A percentile compares a stretch with the other conserved stretches of the same genome.
Evolutionary conservation across 805 yeast genomes (phyloP).

Genomic region (Barnettozyma siamensis): DNA sequence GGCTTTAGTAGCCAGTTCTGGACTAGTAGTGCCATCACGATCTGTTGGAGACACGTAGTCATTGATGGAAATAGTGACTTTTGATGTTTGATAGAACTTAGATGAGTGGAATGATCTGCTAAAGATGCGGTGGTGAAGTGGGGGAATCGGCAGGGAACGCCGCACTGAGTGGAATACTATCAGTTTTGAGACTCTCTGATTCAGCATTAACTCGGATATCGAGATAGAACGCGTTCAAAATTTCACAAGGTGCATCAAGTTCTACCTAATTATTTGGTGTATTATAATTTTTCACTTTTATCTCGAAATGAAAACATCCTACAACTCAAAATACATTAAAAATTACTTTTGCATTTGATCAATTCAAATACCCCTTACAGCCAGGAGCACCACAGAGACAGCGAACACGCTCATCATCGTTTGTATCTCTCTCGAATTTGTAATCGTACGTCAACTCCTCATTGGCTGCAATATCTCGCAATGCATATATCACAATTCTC

Average conservation of each 20-base stretch:
- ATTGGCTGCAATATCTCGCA: constrained; percentile 79
- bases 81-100: not conserved
- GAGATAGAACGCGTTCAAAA: too few species aligned
- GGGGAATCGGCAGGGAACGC: too few species aligned
- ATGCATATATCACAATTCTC: constrained; percentile 91
- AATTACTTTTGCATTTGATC: constrained; percentile 38
- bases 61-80: not conserved
- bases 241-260: too few species aligned
- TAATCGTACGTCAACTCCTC: constrained; percentile 95
- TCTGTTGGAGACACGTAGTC: not conserved
- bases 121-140: too few species aligned
- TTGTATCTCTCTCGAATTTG: constrained; percentile 87
- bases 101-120: not conserved
- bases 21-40: not conserved
- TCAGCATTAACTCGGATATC: too few species aligned
- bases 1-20: too few species aligned
- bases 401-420: constrained; percentile 79
- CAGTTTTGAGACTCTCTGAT: too few species aligned
- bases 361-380: constrained; percentile 89
- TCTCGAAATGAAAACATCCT: not conserved
- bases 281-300: not conserved
- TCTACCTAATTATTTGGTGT: not conserved
- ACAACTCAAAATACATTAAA: not conserved
- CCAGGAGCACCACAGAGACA: constrained; percentile 95
- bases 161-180: too few species aligned